Percentiles rank a stretch among this genome's conserved stretches.
These are phyloP conservation scores for Pleomassaria siparia DNA, from an alignment of 2,329 filamentous ascomycete species.

Conservation along the genomic window DNA sequence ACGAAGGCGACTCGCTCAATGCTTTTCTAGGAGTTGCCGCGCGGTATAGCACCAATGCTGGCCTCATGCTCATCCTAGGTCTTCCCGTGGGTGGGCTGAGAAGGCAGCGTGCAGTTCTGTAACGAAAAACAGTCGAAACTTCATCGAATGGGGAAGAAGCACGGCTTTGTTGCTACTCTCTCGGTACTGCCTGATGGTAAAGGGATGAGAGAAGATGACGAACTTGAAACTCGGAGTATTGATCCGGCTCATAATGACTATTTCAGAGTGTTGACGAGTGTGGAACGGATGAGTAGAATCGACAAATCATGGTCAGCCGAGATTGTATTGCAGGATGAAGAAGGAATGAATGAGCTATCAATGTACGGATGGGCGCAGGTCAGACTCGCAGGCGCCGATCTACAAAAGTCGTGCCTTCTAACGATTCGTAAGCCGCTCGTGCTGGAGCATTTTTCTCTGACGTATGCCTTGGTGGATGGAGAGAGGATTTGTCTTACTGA, in stretches of 20 bases:
- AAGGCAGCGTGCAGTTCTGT: constrained; percentile 12
- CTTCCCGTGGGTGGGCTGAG: constrained; percentile 14
- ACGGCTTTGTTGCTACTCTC: not conserved
- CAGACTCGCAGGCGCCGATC: not conserved
- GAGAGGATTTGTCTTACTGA: not conserved
- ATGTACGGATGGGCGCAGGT: not conserved
- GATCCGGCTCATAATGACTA: not conserved
- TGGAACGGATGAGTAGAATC: not conserved
- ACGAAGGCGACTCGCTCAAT: constrained; percentile 7
- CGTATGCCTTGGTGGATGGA: not conserved
- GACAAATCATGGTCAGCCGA: not conserved
- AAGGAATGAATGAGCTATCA: not conserved
- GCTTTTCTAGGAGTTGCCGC: constrained; percentile 11
- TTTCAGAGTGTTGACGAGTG: not conserved
- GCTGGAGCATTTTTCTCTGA: not conserved
- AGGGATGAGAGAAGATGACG: not conserved
- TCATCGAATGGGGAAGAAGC: not conserved
- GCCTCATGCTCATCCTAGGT: not conserved
- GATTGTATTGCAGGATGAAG: not conserved
- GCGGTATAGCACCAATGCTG: constrained; percentile 1
- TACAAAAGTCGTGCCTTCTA: not conserved
- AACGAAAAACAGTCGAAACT: constrained; percentile 5
- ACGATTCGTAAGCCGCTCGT: not conserved
- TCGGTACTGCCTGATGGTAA: not conserved
- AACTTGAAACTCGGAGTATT: not conserved